Percentiles rank a stretch among this genome's conserved stretches.
phyloP scores from a whole-genome alignment of 2,329 filamentous ascomycete species.

The Arthrobotrys megalospora region DNA sequence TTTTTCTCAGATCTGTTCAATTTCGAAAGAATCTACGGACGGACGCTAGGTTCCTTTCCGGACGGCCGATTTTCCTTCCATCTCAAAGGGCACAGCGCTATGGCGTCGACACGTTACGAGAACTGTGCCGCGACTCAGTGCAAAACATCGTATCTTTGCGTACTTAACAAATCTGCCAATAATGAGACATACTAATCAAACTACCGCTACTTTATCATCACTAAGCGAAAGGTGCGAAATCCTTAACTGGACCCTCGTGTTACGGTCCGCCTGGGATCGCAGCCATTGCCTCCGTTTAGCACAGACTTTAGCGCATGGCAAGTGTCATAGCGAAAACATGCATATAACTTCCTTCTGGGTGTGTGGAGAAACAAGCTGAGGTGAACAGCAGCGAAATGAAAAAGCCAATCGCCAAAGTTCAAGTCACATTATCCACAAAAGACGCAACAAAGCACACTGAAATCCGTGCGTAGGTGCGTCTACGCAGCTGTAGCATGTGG shows the following conservation, averaged over 20 bases:
- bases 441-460: conserved; percentile 17
- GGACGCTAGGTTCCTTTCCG: conserved; percentile 27
- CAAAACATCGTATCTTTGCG: conserved; percentile 12
- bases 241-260: conserved; percentile 14
- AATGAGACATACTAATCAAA: conserved; percentile 54
- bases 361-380: conserved; percentile 35
- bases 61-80: conserved; percentile 27
- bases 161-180: conserved; percentile 25
- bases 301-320: conserved; percentile 26
- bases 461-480: conserved; percentile 31
- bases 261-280: conserved; percentile 33
- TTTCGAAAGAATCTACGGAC: conserved; percentile 17
- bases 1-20: conserved; percentile 16
- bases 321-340: conserved; percentile 47
- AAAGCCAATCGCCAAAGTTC: conserved; percentile 9
- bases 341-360: conserved; percentile 19
- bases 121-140: conserved; percentile 21
- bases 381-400: conserved; percentile 28
- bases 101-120: conserved; percentile 6
- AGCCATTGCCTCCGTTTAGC: conserved; percentile 40
- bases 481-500: conserved; percentile 16
- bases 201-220: conserved; percentile 25
- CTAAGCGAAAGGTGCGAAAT: neutral
- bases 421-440: conserved; percentile 32
- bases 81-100: neutral